phyloP scores from a whole-genome alignment of 2,329 filamentous ascomycete species.

The Venturia carpophila region DNA sequence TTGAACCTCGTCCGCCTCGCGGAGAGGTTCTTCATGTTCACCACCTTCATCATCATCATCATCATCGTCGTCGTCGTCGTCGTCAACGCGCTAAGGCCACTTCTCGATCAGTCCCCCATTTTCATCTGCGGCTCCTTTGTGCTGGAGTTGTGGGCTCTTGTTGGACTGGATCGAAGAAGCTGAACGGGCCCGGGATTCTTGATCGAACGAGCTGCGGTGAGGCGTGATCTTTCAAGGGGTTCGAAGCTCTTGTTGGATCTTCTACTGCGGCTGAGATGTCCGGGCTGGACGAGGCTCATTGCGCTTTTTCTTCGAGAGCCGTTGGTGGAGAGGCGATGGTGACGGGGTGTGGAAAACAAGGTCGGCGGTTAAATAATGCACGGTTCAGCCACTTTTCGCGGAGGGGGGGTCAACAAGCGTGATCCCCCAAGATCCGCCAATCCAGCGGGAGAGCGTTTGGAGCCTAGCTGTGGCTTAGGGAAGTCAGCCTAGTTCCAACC shows the following conservation, averaged over 20 bases:
- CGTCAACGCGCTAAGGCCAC: not conserved
- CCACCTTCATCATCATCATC: too few species aligned
- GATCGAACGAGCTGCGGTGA: constrained; percentile 7
- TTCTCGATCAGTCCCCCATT: not conserved
- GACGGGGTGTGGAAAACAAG: not conserved
- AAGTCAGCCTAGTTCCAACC: not conserved
- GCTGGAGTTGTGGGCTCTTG: constrained; percentile 15
- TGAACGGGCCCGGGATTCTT: constrained; percentile 17
- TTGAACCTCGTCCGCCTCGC: not conserved
- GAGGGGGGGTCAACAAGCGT: not conserved
- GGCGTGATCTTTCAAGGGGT: constrained; percentile 3
- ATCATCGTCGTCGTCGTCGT: not conserved
- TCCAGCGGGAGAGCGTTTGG: not conserved
- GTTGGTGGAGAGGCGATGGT: constrained; percentile 1
- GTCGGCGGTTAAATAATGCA: constrained; percentile 7
- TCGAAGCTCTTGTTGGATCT: not conserved
- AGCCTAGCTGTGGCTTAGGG: not conserved
- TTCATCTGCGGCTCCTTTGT: not conserved
- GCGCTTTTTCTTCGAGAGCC: not conserved
- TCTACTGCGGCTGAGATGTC: not conserved
- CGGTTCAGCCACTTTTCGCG: not conserved
- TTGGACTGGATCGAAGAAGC: constrained; percentile 20
- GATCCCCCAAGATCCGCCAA: not conserved
- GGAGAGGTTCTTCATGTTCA: not conserved
- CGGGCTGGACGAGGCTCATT: not conserved